These are phyloP conservation scores for Entophlyctis luteolus DNA, from an alignment of 192 early-diverging fungal species.

Conservation along the genomic window DNA sequence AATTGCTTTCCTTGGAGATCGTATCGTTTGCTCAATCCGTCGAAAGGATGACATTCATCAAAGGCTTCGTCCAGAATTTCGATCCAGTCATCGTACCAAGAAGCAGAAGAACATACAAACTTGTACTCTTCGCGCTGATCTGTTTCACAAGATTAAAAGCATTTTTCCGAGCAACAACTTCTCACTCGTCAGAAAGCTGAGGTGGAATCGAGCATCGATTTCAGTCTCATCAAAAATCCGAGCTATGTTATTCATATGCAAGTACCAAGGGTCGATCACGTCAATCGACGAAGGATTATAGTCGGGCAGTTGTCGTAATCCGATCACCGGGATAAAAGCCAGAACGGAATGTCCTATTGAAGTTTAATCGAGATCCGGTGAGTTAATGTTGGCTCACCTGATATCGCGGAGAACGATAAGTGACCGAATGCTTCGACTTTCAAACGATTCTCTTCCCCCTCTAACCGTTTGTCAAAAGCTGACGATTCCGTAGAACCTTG, in stretches of 20 bases:
- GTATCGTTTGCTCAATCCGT: constrained; percentile 9
- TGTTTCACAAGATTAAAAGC: background rate
- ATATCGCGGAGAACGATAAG: constrained; percentile 1
- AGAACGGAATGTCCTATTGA: background rate
- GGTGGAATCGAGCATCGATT: constrained; percentile 1
- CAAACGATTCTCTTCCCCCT: background rate
- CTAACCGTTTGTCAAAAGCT: too few species aligned
- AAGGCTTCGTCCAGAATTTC: background rate
- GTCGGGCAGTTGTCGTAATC: background rate
- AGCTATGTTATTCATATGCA: constrained; percentile 12
- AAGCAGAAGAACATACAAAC: background rate
- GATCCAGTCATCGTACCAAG: constrained; percentile 7
- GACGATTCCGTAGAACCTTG: too few species aligned
- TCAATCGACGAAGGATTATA: background rate
- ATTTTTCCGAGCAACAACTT: background rate
- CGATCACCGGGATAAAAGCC: constrained; percentile 3
- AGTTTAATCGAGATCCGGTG: background rate
- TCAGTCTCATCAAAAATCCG: constrained; percentile 22
- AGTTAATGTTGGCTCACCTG: background rate
- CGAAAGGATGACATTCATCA: constrained; percentile 20
- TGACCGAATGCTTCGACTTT: constrained; percentile 9
- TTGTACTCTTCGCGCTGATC: constrained; percentile 7
- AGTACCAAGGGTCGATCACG: constrained; percentile 16
- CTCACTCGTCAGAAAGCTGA: constrained; percentile 18
- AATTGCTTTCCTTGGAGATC: constrained; percentile 1